A percentile compares a stretch with the other conserved stretches of the same genome.
Evolutionary conservation across 2,329 filamentous ascomycete species (phyloP).

Genomic region (Sclerotiophoma versabilis): DNA sequence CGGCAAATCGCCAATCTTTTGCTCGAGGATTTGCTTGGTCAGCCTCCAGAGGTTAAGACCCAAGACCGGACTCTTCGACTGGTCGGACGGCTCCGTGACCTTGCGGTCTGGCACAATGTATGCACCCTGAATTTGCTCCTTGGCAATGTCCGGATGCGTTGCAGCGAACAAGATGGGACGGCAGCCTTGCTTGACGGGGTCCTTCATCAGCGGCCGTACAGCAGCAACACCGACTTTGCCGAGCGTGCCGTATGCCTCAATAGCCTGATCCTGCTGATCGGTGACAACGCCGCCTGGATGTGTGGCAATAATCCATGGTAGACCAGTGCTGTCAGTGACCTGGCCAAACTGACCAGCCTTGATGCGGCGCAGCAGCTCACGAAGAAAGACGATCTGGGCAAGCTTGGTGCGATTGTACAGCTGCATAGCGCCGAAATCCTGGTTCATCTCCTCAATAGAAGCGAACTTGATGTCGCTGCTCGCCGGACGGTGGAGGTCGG

Average conservation of each 20-base stretch:
- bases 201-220: conserved; percentile 58
- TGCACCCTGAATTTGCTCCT: conserved; percentile 54
- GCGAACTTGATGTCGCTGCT: conserved; percentile 52
- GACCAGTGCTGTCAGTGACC: conserved; percentile 42
- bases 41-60: conserved; percentile 56
- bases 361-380: conserved; percentile 51
- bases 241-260: conserved; percentile 58
- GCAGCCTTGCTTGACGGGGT: conserved; percentile 58
- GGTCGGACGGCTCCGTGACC: conserved; percentile 51
- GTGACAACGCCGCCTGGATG: conserved; percentile 60
- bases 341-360: conserved; percentile 39
- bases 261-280: conserved; percentile 58
- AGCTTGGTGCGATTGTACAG: conserved; percentile 61
- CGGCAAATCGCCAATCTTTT: conserved; percentile 48
- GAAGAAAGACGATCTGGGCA: conserved; percentile 57
- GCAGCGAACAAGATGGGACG: conserved; percentile 58
- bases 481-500: conserved; percentile 56
- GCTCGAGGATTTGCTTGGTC: conserved; percentile 54
- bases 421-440: conserved; percentile 56
- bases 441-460: conserved; percentile 58
- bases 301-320: conserved; percentile 58
- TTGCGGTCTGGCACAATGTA: conserved; percentile 61
- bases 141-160: conserved; percentile 53
- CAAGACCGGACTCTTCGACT: conserved; percentile 54
- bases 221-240: conserved; percentile 56